Percentiles rank a stretch among this genome's conserved stretches.
Conservation (phyloP, 768 basidiomycete genomes). For the Boletus bicolor region DNA sequence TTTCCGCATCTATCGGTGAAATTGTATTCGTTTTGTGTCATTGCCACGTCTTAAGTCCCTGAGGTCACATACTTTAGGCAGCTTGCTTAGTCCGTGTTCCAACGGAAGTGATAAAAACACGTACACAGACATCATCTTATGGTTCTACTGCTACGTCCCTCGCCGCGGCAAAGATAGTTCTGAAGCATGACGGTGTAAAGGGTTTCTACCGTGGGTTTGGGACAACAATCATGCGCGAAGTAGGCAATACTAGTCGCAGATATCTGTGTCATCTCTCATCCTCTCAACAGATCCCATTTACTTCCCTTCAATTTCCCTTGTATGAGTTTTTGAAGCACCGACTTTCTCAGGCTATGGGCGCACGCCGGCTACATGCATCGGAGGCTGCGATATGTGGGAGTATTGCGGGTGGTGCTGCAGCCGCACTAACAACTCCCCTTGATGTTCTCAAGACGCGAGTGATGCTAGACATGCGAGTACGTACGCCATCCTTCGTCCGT, state of each 20-base stretch:
- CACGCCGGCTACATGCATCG: conserved; percentile 60
- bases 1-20: conserved; percentile 60
- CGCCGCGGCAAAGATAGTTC: conserved; percentile 52
- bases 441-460: conserved; percentile 97
- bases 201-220: conserved; percentile 91
- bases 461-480: conserved; percentile 87
- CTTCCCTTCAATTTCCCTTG: conserved; percentile 91
- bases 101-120: conserved; percentile 94
- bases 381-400: conserved; percentile 89
- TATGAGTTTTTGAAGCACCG: conserved; percentile 83
- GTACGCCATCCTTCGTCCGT: conserved; percentile 17
- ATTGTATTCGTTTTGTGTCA: conserved; percentile 38
- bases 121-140: conserved; percentile 84
- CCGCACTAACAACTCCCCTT: conserved; percentile 87
- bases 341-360: conserved; percentile 51
- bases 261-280: conserved; percentile 3
- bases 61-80: conserved; percentile 41
- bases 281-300: conserved; percentile 81
- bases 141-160: conserved; percentile 59
- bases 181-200: conserved; percentile 58
- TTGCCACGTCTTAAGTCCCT: conserved; percentile 11
- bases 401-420: conserved; percentile 86
- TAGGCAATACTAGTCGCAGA: conserved; percentile 15
- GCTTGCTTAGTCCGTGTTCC: conserved; percentile 94
- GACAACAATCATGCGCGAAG: conserved; percentile 72